Evolutionary conservation across 371 early-diverging fungal species (phyloP), one percentile per base, ranked within the genome.

Genomic region (Nematocida sp.): DNA sequence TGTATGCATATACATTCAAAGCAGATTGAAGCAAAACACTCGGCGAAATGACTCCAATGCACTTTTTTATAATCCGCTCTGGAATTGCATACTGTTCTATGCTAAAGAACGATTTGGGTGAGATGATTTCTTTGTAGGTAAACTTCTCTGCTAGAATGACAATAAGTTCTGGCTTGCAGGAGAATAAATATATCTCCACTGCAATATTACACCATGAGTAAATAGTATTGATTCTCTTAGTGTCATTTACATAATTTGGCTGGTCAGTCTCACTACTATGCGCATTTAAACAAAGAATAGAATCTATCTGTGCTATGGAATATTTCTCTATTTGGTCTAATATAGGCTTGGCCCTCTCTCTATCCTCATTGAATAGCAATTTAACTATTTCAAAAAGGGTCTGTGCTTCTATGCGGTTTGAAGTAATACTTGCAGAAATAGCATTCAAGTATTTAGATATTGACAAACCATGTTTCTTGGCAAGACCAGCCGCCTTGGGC

Each of bases 301-400:
- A n/a, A 42, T 20, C 6, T 7, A 60, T 81, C n/a, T 45, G 9
- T 33, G 13, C 44, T 0, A 70, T 6, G 9, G 67, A 58, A 82
- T 60, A 74, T 33, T 69, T 62, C 66, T 74, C 72, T 73, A 83
- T 83, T 66, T 40, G 40, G 55, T 61, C 40, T 45, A 80, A 73
- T 75, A 61, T 45, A 46, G 20, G 18, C 7, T 9, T 6, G 4
- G 23, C 20, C 3, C 42, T 58, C 15, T 15, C n/a, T 33, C n/a
- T 44, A 3, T 50, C 15, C 58, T 45, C 64, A 39, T 18, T 47
- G 25, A 78, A 56, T 23, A 33, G 64, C 9, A 57, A 33, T 44
- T 57, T 67, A 11, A 42, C 55, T n/a, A 78, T 71, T 2, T 78
- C 71, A 18, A 67, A 23, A 20, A 71, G 71, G 2, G 58, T 82